Evolutionary conservation across 2,329 filamentous ascomycete genomes (phyloP).

Genomic region (Alternaria consortialis): DNA sequence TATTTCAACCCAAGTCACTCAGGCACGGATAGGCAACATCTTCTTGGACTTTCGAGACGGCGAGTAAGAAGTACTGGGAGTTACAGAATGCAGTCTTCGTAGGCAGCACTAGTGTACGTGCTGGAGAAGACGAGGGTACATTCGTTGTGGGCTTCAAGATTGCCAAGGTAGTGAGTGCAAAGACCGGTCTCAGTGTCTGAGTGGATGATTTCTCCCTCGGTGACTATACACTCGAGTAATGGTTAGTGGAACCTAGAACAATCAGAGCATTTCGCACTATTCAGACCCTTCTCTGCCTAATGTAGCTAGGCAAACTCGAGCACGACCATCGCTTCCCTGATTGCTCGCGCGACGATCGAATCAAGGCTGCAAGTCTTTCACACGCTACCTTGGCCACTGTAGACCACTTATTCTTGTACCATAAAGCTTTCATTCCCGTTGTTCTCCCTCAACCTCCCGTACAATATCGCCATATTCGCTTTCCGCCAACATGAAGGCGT

Average conservation of each 20-base stretch:
- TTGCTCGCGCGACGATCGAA: neutral
- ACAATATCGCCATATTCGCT: neutral
- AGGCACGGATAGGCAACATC: neutral
- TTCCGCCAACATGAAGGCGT: neutral
- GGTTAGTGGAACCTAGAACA: neutral
- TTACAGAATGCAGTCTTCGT: constrained; percentile 13
- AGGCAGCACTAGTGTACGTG: constrained; percentile 3
- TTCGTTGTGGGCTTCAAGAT: constrained; percentile 9
- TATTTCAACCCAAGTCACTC: neutral
- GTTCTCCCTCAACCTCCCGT: neutral
- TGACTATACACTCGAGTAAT: neutral
- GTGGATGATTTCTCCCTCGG: neutral
- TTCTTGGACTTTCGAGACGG: constrained; percentile 6
- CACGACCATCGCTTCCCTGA: neutral
- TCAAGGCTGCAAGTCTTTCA: neutral
- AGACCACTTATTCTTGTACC: neutral
- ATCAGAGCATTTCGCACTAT: neutral
- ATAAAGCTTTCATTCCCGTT: neutral
- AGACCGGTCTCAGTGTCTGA: constrained; percentile 5
- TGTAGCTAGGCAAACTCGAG: neutral
- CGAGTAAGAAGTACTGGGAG: constrained; percentile 9
- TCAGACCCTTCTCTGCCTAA: neutral
- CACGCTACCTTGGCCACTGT: neutral
- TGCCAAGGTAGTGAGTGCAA: neutral
- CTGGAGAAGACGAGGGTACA: constrained; percentile 5